phyloP scores from a whole-genome alignment of 2,329 filamentous ascomycete species.

The Saccharata proteae region DNA sequence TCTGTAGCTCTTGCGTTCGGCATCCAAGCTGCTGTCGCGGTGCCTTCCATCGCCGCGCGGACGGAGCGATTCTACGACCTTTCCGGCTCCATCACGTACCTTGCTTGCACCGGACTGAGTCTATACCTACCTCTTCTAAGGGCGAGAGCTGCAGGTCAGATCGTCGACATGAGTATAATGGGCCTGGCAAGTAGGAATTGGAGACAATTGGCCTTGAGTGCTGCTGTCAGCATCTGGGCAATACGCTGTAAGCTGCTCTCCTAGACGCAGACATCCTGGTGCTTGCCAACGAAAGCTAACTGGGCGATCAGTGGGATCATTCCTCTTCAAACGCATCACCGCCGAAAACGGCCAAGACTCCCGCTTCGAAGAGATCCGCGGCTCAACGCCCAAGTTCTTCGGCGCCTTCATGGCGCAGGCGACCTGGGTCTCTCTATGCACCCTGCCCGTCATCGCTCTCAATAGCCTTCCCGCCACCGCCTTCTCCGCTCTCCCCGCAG shows the following conservation, averaged over 20 bases:
- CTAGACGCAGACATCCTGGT: neutral
- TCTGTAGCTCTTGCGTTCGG: constrained; percentile 50
- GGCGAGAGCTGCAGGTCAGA: constrained; percentile 30
- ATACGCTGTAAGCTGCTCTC: constrained; percentile 36
- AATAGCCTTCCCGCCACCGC: constrained; percentile 47
- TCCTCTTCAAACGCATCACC: constrained; percentile 51
- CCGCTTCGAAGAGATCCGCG: constrained; percentile 44
- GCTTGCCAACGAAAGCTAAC: neutral
- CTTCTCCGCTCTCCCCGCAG: constrained; percentile 36
- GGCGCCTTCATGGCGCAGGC: constrained; percentile 50
- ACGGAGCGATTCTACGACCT: constrained; percentile 59
- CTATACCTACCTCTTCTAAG: constrained; percentile 49
- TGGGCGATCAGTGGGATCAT: constrained; percentile 54
- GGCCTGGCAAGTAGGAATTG: constrained; percentile 39
- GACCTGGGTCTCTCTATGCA: constrained; percentile 55
- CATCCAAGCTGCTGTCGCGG: constrained; percentile 49
- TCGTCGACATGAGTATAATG: constrained; percentile 18
- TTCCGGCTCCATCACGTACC: constrained; percentile 53
- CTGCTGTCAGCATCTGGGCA: constrained; percentile 50
- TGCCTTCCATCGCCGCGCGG: constrained; percentile 48
- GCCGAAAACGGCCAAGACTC: constrained; percentile 45
- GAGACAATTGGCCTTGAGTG: constrained; percentile 45
- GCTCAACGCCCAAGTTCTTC: constrained; percentile 40
- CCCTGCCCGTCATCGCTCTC: constrained; percentile 51
- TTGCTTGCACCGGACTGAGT: constrained; percentile 50